These are phyloP conservation scores for Mycena pura DNA, from an alignment of 768 basidiomycete species.

Conservation along the genomic window DNA sequence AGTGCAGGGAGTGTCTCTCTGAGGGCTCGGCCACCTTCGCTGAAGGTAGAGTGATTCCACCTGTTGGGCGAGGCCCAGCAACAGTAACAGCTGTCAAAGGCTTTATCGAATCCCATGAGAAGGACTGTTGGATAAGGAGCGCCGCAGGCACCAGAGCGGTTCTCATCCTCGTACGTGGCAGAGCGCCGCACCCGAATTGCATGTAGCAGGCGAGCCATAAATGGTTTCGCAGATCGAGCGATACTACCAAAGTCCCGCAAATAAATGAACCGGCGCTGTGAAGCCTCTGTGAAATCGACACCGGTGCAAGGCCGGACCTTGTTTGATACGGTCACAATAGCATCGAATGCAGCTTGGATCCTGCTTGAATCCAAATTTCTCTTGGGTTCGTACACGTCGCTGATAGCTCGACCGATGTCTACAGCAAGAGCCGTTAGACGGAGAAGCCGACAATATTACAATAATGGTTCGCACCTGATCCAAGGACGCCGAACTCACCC, in stretches of 20 bases:
- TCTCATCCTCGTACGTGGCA: not conserved
- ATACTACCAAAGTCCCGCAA: conserved; percentile 17
- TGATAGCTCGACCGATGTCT: not conserved
- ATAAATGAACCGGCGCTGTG: conserved; percentile 6
- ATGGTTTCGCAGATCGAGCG: conserved; percentile 1
- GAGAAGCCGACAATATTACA: not conserved
- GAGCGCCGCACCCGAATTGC: conserved; percentile 4
- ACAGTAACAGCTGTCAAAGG: not conserved
- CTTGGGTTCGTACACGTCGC: not conserved
- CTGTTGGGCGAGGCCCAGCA: not conserved
- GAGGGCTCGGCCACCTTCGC: not conserved
- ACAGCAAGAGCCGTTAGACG: not conserved
- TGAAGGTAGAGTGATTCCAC: not conserved
- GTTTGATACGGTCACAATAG: not conserved
- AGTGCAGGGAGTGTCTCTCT: not conserved
- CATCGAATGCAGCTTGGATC: conserved; percentile 2
- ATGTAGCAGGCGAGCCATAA: conserved; percentile 1
- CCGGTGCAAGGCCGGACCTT: conserved; percentile 1
- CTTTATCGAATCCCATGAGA: conserved; percentile 1
- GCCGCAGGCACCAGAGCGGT: not conserved
- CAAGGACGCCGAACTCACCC: conserved; percentile 17
- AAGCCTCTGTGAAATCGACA: not conserved
- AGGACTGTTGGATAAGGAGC: conserved; percentile 1
- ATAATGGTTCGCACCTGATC: conserved; percentile 16
- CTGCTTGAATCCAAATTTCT: not conserved